These are phyloP conservation scores for Xylaria sp. DNA, from an alignment of 2,329 filamentous ascomycete species.

Conservation along the genomic window DNA sequence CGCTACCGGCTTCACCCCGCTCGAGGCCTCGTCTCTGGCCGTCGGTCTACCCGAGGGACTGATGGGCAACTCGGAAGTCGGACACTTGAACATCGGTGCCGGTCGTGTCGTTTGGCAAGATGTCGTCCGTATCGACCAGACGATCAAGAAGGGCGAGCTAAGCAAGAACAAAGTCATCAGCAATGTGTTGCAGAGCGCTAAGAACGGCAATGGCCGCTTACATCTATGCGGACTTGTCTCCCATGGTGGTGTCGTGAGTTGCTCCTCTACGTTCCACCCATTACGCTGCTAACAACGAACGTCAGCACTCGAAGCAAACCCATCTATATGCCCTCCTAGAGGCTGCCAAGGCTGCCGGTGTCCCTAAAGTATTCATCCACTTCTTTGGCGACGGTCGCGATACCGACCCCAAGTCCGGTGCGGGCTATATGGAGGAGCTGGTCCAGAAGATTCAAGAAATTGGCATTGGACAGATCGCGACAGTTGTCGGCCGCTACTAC, in stretches of 20 bases:
- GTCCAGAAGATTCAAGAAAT: constrained; percentile 84
- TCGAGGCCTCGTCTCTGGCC: constrained; percentile 95
- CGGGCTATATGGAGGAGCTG: constrained; percentile 87
- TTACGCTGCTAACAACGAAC: constrained; percentile 25
- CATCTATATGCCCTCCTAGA: constrained; percentile 89
- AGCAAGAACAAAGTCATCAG: constrained; percentile 81
- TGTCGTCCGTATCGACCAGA: constrained; percentile 94
- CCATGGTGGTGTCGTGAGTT: constrained; percentile 85
- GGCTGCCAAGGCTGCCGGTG: constrained; percentile 86
- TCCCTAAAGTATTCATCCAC: constrained; percentile 96
- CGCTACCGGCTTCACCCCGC: constrained; percentile 85
- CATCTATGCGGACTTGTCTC: constrained; percentile 93
- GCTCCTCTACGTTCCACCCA: background rate
- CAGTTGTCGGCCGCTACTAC: constrained; percentile 95
- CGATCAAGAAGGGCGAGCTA: constrained; percentile 86
- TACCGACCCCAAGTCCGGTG: constrained; percentile 94
- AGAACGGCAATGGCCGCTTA: constrained; percentile 88
- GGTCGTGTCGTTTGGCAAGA: constrained; percentile 99
- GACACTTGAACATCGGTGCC: constrained; percentile 97
- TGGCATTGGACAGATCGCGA: constrained; percentile 87
- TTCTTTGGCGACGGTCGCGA: constrained; percentile 99
- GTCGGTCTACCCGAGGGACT: constrained; percentile 95
- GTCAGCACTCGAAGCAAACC: constrained; percentile 88
- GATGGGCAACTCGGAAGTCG: constrained; percentile 99
- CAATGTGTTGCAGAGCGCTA: constrained; percentile 79